Conservation (phyloP, 148 eudicot species). For the Persicaria maculosa region DNA sequence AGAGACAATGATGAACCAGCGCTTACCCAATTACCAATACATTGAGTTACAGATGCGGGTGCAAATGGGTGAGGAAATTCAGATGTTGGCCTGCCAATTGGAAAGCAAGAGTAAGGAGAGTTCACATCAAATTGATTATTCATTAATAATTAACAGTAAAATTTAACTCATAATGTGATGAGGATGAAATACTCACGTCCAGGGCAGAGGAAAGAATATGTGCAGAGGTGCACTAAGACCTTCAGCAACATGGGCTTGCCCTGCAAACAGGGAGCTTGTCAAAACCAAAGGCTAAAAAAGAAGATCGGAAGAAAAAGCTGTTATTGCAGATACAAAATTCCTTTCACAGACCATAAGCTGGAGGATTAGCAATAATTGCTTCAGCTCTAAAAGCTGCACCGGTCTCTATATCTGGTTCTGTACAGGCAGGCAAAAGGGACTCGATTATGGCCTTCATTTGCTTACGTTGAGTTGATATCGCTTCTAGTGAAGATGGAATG, state of each 20-base stretch:
- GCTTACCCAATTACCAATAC: no score
- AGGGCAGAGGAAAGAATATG: slow-evolving; percentile 92
- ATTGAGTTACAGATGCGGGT: no score
- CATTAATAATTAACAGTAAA: no score
- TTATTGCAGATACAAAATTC: neutral
- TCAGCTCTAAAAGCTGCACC: slow-evolving; percentile 79
- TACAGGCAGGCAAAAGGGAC: slow-evolving; percentile 83
- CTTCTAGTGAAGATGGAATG: slow-evolving; percentile 64
- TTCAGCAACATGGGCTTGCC: slow-evolving; percentile 93
- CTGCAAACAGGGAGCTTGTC: slow-evolving; percentile 28
- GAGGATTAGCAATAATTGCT: slow-evolving; percentile 91
- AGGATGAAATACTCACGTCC: slow-evolving; percentile 60
- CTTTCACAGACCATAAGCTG: slow-evolving; percentile 63
- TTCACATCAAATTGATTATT: no score
- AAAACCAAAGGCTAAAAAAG: neutral
- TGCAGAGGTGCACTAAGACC: slow-evolving; percentile 88
- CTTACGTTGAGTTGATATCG: slow-evolving; percentile 62
- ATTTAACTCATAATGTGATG: neutral
- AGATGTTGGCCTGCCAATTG: no score
- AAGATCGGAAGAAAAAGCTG: neutral
- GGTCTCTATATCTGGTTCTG: slow-evolving; percentile 58
- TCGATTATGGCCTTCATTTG: slow-evolving; percentile 73
- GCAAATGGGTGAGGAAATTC: no score
- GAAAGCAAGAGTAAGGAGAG: no score
- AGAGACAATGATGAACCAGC: no score